Base-by-base conservation (phyloP, 345 rosid species). In the Pistacia atlantica region DNA sequence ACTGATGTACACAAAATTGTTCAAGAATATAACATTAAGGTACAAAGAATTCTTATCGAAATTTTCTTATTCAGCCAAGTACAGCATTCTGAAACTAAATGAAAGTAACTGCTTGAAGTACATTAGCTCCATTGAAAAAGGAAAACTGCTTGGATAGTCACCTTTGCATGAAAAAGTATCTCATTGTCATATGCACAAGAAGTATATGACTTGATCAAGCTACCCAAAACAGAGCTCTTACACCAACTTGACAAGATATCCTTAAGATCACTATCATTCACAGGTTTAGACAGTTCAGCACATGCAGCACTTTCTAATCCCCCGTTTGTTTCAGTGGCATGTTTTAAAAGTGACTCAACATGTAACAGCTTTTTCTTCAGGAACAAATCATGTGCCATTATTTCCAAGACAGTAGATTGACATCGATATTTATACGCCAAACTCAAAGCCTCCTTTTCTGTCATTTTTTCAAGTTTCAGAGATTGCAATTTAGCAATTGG, bases 381-480 rank as follows among this genome's bases (percentile, higher is more conserved):
- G 82, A 93, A 93, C 81, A 92, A 78, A 75, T 93, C 92, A 75
- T 80, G 86, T 63, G 97, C 93, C 91, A 92, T 85, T 80, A 90
- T 87, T 69, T 92, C 97, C 87, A 96, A 82, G 55, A 92, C 82
- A 79, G 90, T 80, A 49, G 92, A 77, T 73, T 90, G 97, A 80
- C 97, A 92, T 54, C 84, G 85, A 83, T 87, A 92, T 72, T 83
- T 85, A 82, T 77, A 81, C 57, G 83, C 86, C 74, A 87, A 74
- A 73, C 67, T 83, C 73, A 80, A 83, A 67, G 88, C 84, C 80
- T 89, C 90, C 46, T 62, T 71, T 66, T 83, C 75, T 60, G 81
- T 78, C 80, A 83, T 37, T 61, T 82, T 83, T 73, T 83, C 89
- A 84, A 72, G 78, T 11, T 64, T 58, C 49, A 83, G 76, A 72